Evolutionary conservation across 805 yeast genomes (phyloP).

Genomic region (Wickerhamiella bombiphila): DNA sequence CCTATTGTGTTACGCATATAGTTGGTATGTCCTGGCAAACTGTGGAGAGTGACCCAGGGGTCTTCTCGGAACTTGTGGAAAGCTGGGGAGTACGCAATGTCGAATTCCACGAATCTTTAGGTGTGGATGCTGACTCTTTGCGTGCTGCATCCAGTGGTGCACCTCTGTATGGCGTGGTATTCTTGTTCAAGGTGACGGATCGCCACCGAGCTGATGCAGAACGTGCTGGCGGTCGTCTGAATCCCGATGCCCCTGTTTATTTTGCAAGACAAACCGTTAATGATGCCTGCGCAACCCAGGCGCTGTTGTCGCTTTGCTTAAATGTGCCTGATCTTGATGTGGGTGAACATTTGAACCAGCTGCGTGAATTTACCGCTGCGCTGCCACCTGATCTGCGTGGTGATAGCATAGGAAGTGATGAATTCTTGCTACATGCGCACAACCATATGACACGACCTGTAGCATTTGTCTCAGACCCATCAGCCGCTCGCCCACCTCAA

Average conservation of each 20-base stretch:
- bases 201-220: conserved; percentile 20
- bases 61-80: conserved; percentile 49
- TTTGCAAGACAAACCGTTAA: conserved; percentile 52
- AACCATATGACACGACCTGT: conserved; percentile 47
- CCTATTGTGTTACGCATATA: too few species aligned
- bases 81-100: conserved; percentile 37
- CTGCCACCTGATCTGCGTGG: conserved; percentile 47
- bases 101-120: conserved; percentile 43
- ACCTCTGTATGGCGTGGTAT: conserved; percentile 40
- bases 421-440: conserved; percentile 39
- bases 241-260: conserved; percentile 27
- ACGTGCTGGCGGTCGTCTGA: conserved; percentile 7
- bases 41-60: conserved; percentile 29
- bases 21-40: too few species aligned
- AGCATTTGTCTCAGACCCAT: conserved; percentile 32
- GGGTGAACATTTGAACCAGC: conserved; percentile 35
- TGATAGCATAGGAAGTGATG: conserved; percentile 46
- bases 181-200: conserved; percentile 45
- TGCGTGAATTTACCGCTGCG: conserved; percentile 35
- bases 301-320: conserved; percentile 42
- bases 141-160: conserved; percentile 4
- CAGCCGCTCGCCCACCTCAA: conserved; percentile 7
- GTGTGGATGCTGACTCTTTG: conserved; percentile 32
- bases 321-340: conserved; percentile 29
- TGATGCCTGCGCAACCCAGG: conserved; percentile 65